phyloP scores from a whole-genome alignment of 1,284 basidiomycete species.

The Ustilago vetiveriae region DNA sequence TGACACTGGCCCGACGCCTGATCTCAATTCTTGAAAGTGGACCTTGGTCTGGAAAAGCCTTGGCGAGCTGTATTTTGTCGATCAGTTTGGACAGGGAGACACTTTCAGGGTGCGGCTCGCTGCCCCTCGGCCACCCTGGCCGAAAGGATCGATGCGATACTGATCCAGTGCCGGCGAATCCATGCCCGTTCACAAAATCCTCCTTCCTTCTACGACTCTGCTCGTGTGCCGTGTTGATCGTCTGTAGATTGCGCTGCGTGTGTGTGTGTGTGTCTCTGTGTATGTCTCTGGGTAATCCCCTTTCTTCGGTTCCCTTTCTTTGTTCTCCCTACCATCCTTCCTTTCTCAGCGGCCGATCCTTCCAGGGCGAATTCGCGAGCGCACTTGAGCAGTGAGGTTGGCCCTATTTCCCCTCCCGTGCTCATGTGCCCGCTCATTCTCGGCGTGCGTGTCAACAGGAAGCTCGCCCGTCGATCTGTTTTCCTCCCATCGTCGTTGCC shows the following conservation, averaged over 20 bases:
- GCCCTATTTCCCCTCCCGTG: too few species aligned
- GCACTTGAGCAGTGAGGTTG: too few species aligned
- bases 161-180: constrained; percentile 7
- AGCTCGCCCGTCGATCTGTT: constrained; percentile 1
- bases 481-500: background rate
- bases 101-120: constrained; percentile 2
- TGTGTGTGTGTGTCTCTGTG: constrained; percentile 1
- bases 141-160: background rate
- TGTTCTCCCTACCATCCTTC: background rate
- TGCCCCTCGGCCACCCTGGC: constrained; percentile 5
- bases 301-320: background rate
- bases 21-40: too few species aligned
- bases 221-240: background rate
- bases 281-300: background rate
- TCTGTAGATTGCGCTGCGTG: too few species aligned
- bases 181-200: background rate
- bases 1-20: background rate
- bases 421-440: background rate
- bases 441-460: background rate
- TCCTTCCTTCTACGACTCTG: background rate
- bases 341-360: background rate
- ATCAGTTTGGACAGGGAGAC: background rate
- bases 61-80: constrained; percentile 4
- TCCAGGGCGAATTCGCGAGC: too few species aligned
- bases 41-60: too few species aligned